Base-by-base conservation (phyloP, 1,139 yeast genomes). In the Candida sp. region DNA sequence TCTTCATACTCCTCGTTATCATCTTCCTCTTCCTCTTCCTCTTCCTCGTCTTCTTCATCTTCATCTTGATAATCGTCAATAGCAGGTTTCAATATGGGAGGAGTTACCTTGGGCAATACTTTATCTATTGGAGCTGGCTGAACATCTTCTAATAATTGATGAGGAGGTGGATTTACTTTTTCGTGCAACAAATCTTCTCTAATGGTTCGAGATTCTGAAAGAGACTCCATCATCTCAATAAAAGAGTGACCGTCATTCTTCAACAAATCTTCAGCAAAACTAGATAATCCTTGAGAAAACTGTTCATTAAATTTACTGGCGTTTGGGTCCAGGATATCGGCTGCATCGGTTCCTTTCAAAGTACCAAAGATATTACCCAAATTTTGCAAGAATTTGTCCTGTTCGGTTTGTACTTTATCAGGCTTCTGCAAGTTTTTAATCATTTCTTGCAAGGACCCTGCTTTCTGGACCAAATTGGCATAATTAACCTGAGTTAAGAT, bases 231-330 rank as follows among this genome's bases (percentile, higher is more conserved):
- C 80, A 86, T 81, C 49, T 82, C 84, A 36, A 88, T 77, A 54
- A 87, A 87, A 43, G 81, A 76, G 52, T 76, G 76, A 25, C 96
- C 96, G 51, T 85, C 89, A 57, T 85, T 84, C 49, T 79, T 80
- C 45, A 87, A 68, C 29, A 88, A 63, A 57, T 87, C 95, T 51
- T 87, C 95, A 0, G 95, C 93, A 42, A 87, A 85, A 11, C 79
- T 76, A 41, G 82, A 70, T 22, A 82, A 57, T 3, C 76, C 77
- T 44, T 61, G 56, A 4, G 65, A 53, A 36, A 64, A 50, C 43
- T 56, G 61, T 42, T 57, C 61, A 43, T 52, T 45, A 5, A 49
- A 40, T 29, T 39, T 43, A 22, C 36, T 37, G 6, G 48, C 34
- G 37, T 43, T 21, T 11, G 35, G 15, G 34, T 38, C 44, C 47